Conservation (phyloP, 371 early-diverging fungal species). For the Mucor saturninus region DNA sequence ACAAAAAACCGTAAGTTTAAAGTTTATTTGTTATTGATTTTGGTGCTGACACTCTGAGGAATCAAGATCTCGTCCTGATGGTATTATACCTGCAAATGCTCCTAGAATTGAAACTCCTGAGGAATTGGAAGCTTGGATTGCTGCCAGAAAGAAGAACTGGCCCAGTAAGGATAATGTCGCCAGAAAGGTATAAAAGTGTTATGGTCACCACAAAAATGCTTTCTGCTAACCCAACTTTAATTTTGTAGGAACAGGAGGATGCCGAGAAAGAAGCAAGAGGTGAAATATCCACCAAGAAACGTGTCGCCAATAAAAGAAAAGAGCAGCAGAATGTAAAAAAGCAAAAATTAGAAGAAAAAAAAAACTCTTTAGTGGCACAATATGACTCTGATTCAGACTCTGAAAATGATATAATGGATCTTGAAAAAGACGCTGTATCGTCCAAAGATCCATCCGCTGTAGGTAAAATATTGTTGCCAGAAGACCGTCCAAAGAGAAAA, state of each 20-base stretch:
- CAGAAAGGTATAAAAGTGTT: slow-evolving; percentile 42
- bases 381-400: slow-evolving; percentile 21
- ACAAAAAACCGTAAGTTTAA: slow-evolving; percentile 32
- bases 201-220: slow-evolving; percentile 7
- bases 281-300: slow-evolving; percentile 28
- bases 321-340: slow-evolving; percentile 11
- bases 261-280: slow-evolving; percentile 38
- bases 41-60: neutral
- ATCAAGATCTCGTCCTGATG: slow-evolving; percentile 40
- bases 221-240: neutral
- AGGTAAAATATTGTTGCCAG: slow-evolving; percentile 47
- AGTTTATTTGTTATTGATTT: neutral
- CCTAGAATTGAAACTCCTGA: slow-evolving; percentile 62
- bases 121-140: slow-evolving; percentile 71
- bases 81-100: slow-evolving; percentile 49
- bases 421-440: slow-evolving; percentile 53
- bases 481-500: slow-evolving; percentile 27
- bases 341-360: slow-evolving; percentile 12
- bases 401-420: slow-evolving; percentile 48
- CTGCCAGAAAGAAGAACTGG: slow-evolving; percentile 67
- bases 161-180: slow-evolving; percentile 66
- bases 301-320: slow-evolving; percentile 12
- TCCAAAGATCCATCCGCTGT: slow-evolving; percentile 59
- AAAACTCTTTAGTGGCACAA: slow-evolving; percentile 13
- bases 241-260: slow-evolving; percentile 24